These are phyloP conservation scores for Mollisia scopiformis DNA, from an alignment of 2,329 filamentous ascomycete species.

Conservation along the genomic window DNA sequence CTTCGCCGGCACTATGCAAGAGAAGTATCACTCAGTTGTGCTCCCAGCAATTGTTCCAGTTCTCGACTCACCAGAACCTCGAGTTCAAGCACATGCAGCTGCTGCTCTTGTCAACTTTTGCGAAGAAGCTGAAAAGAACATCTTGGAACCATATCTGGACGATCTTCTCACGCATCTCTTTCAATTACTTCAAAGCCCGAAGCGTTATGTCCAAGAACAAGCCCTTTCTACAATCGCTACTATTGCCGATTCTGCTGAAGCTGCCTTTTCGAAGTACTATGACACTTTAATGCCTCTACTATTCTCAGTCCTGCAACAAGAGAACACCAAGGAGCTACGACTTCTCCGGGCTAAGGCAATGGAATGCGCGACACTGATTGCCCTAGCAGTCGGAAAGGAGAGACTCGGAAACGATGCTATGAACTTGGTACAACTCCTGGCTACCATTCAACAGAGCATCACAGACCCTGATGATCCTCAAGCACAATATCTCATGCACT, in stretches of 20 bases:
- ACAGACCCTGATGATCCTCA: conserved; percentile 93
- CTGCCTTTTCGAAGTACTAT: conserved; percentile 94
- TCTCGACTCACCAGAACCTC: conserved; percentile 83
- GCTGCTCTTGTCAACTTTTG: conserved; percentile 99
- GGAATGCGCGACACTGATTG: conserved; percentile 97
- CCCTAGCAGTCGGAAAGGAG: conserved; percentile 91
- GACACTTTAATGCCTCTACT: conserved; percentile 93
- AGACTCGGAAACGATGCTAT: conserved; percentile 87
- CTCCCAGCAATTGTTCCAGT: conserved; percentile 92
- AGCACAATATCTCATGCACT: conserved; percentile 95
- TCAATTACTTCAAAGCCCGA: conserved; percentile 84
- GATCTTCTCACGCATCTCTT: conserved; percentile 84
- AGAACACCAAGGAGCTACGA: conserved; percentile 92
- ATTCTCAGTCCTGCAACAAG: conserved; percentile 84
- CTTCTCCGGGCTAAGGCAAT: conserved; percentile 95
- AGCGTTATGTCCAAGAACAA: conserved; percentile 97
- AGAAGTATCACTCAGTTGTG: conserved; percentile 87
- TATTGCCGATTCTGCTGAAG: conserved; percentile 96
- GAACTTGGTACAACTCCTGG: conserved; percentile 84
- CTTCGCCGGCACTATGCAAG: conserved; percentile 97
- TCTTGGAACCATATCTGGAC: conserved; percentile 91
- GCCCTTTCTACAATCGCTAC: conserved; percentile 97
- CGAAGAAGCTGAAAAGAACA: conserved; percentile 92
- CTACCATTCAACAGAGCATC: conserved; percentile 83
- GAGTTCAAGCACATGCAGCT: conserved; percentile 95